A percentile compares a stretch with the other conserved stretches of the same genome.
Evolutionary conservation across 768 basidiomycete species (phyloP).

Genomic region (Mycena capillaripes): DNA sequence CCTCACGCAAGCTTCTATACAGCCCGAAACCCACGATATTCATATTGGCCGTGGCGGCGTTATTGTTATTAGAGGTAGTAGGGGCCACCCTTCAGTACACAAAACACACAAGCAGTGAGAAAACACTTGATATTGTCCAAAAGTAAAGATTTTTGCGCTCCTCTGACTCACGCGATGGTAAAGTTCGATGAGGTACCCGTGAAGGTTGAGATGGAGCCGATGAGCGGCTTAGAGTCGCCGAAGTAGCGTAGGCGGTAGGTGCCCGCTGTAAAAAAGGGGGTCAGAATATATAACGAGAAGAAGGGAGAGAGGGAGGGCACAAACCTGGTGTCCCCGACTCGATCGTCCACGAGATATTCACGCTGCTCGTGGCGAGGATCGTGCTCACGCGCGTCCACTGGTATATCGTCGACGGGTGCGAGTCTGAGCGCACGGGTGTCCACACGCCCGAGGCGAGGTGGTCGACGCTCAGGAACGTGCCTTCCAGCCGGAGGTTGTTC

Average conservation of each 20-base stretch:
- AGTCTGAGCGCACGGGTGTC: constrained; percentile 76
- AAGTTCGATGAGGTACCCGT: constrained; percentile 74
- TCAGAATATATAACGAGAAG: constrained; percentile 8
- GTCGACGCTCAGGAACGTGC: constrained; percentile 80
- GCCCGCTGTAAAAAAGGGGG: constrained; percentile 61
- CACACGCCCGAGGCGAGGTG: constrained; percentile 63
- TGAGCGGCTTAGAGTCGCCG: constrained; percentile 81
- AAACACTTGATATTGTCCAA: background rate
- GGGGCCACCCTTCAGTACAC: background rate
- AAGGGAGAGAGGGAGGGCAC: constrained; percentile 32
- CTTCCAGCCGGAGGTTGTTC: constrained; percentile 85
- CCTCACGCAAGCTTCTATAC: background rate
- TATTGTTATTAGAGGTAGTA: too few relatives aligned
- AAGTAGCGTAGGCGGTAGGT: constrained; percentile 80
- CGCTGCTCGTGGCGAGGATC: constrained; percentile 73
- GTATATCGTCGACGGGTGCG: constrained; percentile 82
- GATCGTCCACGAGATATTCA: constrained; percentile 79
- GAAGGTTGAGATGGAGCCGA: constrained; percentile 75
- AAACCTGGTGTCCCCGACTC: constrained; percentile 71
- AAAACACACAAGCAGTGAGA: background rate
- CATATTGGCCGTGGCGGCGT: background rate
- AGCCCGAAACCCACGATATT: background rate
- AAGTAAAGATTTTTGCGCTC: background rate
- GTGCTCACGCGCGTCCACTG: constrained; percentile 73
- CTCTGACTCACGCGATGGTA: constrained; percentile 54